Base-by-base conservation (phyloP, 257 asterid species). In the Voacanga thouarsii region DNA sequence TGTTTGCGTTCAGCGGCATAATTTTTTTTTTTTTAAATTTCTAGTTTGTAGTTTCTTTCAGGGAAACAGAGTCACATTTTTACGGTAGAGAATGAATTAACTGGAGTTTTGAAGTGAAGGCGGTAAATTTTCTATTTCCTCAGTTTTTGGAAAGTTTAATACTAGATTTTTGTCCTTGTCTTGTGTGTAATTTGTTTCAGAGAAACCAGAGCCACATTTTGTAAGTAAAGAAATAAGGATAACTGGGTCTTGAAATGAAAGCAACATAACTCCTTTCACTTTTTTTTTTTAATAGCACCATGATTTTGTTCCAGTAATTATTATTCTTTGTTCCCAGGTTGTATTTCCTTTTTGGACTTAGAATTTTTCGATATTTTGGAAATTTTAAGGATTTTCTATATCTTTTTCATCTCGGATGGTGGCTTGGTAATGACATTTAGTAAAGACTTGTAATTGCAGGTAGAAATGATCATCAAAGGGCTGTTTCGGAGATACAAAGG, bases 391-490 rank as follows among this genome's bases (percentile, higher is more conserved):
- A 19, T 39, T 67, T 39, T 63, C 19, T 19, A 21, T n/a, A 67
- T 28, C 9, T 37, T 67, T 39, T 67, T 33, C 14, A 37, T 66
- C 28, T 66, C 12, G 12, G 72, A 49, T 66, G 0, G 21, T 41
- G 51, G 53, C 23, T 65, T 33, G 9, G 49, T 68, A 41, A 43
- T 41, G 69, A 53, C 30, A 68, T 41, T 67, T n/a, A 24, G 26
- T 19, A 16, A 16, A 39, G 26, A 49, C 6, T 45, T 30, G 67
- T 68, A 30, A 69, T 41, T 85, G 50, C 86, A 87, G 96, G 90
- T 83, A 51, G 80, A 80, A 77, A 93, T 95, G 98, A 95, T 95
- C 75, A 89, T 95, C 82, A 95, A 91, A 89, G 86, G 93, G 21
- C 24, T 93, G 82, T 86, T 95, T 79, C 78, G 93, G 81, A 87